phyloP scores from a whole-genome alignment of 305 asterid species.

The Fraxinus paxiana region DNA sequence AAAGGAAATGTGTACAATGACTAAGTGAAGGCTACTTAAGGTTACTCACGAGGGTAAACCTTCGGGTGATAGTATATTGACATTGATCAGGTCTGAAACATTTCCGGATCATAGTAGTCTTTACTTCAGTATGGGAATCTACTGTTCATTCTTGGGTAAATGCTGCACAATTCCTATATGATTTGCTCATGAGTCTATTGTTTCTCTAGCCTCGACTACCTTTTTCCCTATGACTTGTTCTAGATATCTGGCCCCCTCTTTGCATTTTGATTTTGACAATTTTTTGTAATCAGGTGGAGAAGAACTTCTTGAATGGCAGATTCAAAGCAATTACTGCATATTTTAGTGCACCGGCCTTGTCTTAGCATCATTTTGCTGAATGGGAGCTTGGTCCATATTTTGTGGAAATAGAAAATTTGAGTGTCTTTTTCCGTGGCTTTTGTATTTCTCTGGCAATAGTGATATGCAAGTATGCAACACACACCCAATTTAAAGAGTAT shows the following conservation, averaged over 20 bases:
- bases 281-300: constrained; percentile 62
- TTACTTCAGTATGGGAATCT: neutral
- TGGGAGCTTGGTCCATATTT: neutral
- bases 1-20: no score
- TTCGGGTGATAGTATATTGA: no score
- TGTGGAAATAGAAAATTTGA: neutral
- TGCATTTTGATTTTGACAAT: constrained; percentile 9
- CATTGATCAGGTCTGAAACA: no score
- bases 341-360: constrained; percentile 39
- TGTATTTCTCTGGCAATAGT: neutral
- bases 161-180: neutral
- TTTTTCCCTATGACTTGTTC: neutral
- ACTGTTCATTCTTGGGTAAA: neutral
- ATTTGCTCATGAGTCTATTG: neutral
- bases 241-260: neutral
- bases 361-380: neutral
- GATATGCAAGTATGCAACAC: neutral
- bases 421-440: neutral
- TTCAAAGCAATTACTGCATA: constrained; percentile 87
- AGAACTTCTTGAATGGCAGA: constrained; percentile 64
- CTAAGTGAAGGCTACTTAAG: no score
- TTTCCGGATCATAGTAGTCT: no score
- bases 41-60: no score
- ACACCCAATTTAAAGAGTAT: neutral
- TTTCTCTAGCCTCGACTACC: neutral